A percentile compares a stretch with the other conserved stretches of the same genome.
Conservation (phyloP, 2,329 filamentous ascomycete genomes). For the Laburnicola sp. region DNA sequence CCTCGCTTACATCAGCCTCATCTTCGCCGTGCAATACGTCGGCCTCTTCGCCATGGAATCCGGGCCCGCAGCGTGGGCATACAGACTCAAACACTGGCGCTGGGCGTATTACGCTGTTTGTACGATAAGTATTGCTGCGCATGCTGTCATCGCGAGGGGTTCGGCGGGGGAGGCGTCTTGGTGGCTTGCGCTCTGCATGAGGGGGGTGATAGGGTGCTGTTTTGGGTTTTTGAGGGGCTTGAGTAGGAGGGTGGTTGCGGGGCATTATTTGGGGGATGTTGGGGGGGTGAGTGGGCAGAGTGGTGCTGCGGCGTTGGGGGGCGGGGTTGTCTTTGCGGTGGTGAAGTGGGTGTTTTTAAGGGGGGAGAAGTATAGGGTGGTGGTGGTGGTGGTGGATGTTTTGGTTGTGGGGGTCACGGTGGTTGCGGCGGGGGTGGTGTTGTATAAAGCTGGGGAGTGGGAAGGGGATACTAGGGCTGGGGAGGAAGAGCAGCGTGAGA, state of each 20-base stretch:
- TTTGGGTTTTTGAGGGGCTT: constrained; percentile 22
- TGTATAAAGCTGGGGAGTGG: no score
- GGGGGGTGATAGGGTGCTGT: constrained; percentile 16
- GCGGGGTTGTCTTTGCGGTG: constrained; percentile 18
- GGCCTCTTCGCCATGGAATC: constrained; percentile 17
- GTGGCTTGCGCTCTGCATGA: constrained; percentile 14
- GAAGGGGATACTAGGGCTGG: no score
- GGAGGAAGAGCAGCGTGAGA: no score
- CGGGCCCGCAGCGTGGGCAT: constrained; percentile 2
- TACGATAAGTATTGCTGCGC: constrained; percentile 1
- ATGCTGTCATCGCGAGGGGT: constrained; percentile 1
- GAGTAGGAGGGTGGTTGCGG: constrained; percentile 18
- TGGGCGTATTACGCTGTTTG: background rate
- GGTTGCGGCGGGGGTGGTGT: no score
- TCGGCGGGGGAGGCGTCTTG: constrained; percentile 10
- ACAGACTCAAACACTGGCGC: constrained; percentile 7
- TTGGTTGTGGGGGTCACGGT: no score
- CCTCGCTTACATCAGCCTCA: constrained; percentile 13
- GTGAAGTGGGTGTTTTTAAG: constrained; percentile 9
- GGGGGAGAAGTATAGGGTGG: background rate
- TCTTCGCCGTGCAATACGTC: constrained; percentile 18
- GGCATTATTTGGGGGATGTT: constrained; percentile 27
- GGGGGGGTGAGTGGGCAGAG: constrained; percentile 43
- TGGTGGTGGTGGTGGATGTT: constrained; percentile 1
- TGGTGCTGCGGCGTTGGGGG: constrained; percentile 19